A percentile compares a stretch with the other conserved stretches of the same genome.
Evolutionary conservation across 2,329 filamentous ascomycete species (phyloP).

Genomic region (Madurella fahalii): DNA sequence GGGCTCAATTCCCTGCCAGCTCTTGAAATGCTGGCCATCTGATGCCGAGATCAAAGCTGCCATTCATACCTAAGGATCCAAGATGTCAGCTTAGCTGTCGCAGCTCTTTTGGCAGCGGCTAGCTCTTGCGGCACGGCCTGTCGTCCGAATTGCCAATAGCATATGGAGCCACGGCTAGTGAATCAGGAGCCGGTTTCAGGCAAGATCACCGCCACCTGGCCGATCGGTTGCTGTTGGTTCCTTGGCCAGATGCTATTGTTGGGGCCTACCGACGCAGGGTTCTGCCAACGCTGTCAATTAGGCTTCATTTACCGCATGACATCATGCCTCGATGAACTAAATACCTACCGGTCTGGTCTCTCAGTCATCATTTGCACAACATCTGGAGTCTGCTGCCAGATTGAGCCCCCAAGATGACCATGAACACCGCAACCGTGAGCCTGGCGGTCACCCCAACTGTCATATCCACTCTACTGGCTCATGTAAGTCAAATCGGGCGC

Average conservation of each 20-base stretch:
- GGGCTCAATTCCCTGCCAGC: too few relatives aligned
- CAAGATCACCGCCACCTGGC: conserved; percentile 9
- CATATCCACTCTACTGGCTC: conserved; percentile 78
- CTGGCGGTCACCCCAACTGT: conserved; percentile 84
- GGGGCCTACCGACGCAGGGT: too few relatives aligned
- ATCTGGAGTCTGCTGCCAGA: neutral
- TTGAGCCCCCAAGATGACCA: conserved; percentile 23
- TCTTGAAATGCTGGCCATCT: too few relatives aligned
- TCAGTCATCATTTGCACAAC: neutral
- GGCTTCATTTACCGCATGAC: conserved; percentile 16
- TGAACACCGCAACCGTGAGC: conserved; percentile 78
- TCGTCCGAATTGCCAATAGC: too few relatives aligned
- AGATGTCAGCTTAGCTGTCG: too few relatives aligned
- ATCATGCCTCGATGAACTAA: conserved; percentile 12
- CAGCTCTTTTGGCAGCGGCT: too few relatives aligned
- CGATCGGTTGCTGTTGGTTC: conserved; percentile 8
- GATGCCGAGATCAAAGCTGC: too few relatives aligned
- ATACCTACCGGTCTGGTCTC: neutral
- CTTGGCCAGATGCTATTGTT: neutral
- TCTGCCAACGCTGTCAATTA: conserved; percentile 8
- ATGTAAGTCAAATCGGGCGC: conserved; percentile 53
- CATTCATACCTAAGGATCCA: too few relatives aligned
- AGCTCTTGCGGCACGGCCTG: too few relatives aligned
- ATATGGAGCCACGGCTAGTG: too few relatives aligned
- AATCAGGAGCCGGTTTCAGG: neutral